Evolutionary conservation across 2,329 filamentous ascomycete species (phyloP), one percentile per base, ranked within the genome.

Genomic region (Aspergillus luchuensis): DNA sequence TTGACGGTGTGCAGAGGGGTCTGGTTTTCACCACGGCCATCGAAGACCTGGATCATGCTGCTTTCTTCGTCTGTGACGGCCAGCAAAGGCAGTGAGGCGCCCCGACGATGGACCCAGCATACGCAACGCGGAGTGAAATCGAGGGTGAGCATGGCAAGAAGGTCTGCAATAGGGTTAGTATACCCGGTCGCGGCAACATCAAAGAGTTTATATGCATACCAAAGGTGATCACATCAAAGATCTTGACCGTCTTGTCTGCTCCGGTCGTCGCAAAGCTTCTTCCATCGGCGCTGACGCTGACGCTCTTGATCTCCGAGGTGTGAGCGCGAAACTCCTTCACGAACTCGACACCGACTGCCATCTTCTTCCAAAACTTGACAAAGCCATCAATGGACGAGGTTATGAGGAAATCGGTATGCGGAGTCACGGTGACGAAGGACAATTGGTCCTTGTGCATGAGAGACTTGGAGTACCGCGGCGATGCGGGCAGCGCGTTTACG

Each of bases 281-380:
- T 0, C 95, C 95, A 76, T 99, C 95, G 43, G 88, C 85, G 77
- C 94, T 98, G 64, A 91, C 89, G 39, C 89, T 95, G 48, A 95
- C 91, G 28, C 89, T 90, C 62, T 83, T 87, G 72, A 98, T 91
- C 72, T 96, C 91, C 55, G 91, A 91, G 59, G 85, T 84, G 78
- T 99, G 96, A 7, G 95, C 93, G 72, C 89, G 89, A 80, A 97
- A 99, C 79, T 99, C 93, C 79, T 99, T 99, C 56, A 98, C 94
- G 72, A 99, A 99, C 79, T 99, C 96, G 60, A 99, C 91, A 0
- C 91, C 91, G 36, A 91, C 88, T 1, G 87, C 89, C 65, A 91
- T 86, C 80, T 99, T 99, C 81, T 99, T 99, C 95, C 95, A 99
- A 76, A 99, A 99, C 77, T 99, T 99, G 68, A 98, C 94, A 0